Conservation (phyloP, 768 basidiomycete species). For the Megacollybia marginata region DNA sequence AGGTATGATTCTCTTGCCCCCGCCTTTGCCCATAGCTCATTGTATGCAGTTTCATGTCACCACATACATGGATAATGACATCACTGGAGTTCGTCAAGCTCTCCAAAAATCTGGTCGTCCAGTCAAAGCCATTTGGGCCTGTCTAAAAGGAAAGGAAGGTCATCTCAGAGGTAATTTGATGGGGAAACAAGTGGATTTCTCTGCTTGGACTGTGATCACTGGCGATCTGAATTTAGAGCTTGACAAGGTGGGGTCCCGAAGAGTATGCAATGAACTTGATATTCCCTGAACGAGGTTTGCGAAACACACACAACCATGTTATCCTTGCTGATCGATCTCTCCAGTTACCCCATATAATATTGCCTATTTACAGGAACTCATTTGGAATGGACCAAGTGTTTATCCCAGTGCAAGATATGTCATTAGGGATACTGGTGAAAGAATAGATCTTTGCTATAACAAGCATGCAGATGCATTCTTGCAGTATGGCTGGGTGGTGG, state of each 20-base stretch:
- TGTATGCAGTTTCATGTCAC: constrained; percentile 85
- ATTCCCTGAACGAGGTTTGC: constrained; percentile 87
- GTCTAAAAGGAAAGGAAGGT: constrained; percentile 98
- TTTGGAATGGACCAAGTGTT: constrained; percentile 87
- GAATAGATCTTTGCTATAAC: constrained; percentile 94
- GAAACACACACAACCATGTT: too few relatives aligned
- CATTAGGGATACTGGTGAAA: constrained; percentile 93
- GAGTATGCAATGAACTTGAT: constrained; percentile 98
- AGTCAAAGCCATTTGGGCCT: constrained; percentile 95
- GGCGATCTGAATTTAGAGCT: constrained; percentile 96
- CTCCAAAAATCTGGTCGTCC: constrained; percentile 96
- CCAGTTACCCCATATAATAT: constrained; percentile 97
- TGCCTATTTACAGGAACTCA: constrained; percentile 85
- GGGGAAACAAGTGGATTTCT: constrained; percentile 99
- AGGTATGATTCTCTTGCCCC: constrained; percentile 43
- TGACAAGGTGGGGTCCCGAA: constrained; percentile 93
- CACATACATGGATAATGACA: constrained; percentile 99
- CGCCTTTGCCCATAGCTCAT: constrained; percentile 1
- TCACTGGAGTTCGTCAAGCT: constrained; percentile 95
- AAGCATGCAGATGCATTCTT: constrained; percentile 92
- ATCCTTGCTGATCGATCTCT: neutral
- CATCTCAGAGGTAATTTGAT: constrained; percentile 96
- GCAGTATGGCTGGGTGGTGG: constrained; percentile 98
- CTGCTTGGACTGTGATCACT: constrained; percentile 97
- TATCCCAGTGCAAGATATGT: constrained; percentile 98